A percentile compares a stretch with the other conserved stretches of the same genome.
phyloP scores from a whole-genome alignment of 495 filamentous ascomycete genomes.

The Hyphodiscus hymeniophilus region DNA sequence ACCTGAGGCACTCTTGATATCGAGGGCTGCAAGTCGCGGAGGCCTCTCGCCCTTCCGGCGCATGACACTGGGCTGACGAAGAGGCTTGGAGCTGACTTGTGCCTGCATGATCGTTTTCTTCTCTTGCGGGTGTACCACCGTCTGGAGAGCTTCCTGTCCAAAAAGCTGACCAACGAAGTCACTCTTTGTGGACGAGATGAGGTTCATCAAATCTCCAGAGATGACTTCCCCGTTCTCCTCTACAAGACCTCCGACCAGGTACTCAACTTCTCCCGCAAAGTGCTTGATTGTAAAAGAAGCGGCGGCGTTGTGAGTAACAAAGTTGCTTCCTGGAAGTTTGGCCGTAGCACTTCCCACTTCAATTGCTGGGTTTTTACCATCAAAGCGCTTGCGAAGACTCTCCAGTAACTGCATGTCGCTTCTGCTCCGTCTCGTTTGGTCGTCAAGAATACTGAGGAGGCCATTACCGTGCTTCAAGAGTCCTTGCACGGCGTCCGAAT shows the following conservation, averaged over 20 bases:
- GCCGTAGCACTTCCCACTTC: conserved; percentile 58
- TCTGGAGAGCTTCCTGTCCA: conserved; percentile 85
- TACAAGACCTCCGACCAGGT: conserved; percentile 71
- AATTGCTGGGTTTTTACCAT: conserved; percentile 88
- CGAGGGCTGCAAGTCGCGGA: conserved; percentile 30
- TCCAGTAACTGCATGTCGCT: conserved; percentile 86
- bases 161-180: conserved; percentile 85
- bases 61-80: conserved; percentile 88
- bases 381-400: conserved; percentile 83
- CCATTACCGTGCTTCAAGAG: conserved; percentile 89
- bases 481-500: conserved; percentile 85
- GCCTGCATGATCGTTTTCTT: conserved; percentile 90
- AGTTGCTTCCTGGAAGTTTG: conserved; percentile 69
- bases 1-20: conserved; percentile 23
- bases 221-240: conserved; percentile 96
- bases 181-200: conserved; percentile 80
- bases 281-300: conserved; percentile 86
- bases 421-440: conserved; percentile 83
- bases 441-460: conserved; percentile 85
- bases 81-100: conserved; percentile 87
- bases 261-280: conserved; percentile 96
- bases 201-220: conserved; percentile 90
- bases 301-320: conserved; percentile 64
- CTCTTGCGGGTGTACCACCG: conserved; percentile 84
- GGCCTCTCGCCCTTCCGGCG: conserved; percentile 53